These are phyloP conservation scores for Lentinula edodes DNA, from an alignment of 768 basidiomycete genomes.

Conservation along the genomic window DNA sequence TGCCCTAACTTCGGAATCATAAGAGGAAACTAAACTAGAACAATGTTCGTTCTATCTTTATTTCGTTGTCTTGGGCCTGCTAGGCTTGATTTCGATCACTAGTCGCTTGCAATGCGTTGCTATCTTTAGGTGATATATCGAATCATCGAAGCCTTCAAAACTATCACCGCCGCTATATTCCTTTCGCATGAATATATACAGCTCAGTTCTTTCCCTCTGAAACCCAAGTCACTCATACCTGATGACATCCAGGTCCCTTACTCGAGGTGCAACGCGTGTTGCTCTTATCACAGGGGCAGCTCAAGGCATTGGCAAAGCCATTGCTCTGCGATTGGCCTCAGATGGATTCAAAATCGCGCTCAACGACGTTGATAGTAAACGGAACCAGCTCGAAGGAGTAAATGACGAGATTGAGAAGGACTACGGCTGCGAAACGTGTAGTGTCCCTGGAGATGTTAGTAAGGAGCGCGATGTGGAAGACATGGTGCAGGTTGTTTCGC, in stretches of 20 bases:
- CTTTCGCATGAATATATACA: background rate
- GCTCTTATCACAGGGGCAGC: conserved; percentile 29
- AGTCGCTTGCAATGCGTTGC: too few species aligned
- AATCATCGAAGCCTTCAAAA: too few species aligned
- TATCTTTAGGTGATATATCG: too few species aligned
- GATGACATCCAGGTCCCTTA: too few species aligned
- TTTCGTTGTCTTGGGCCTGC: too few species aligned
- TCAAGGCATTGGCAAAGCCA: conserved; percentile 33
- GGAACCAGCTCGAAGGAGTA: background rate
- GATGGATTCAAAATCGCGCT: conserved; percentile 31
- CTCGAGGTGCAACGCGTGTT: background rate
- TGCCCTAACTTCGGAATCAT: too few species aligned
- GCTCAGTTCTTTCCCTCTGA: too few species aligned
- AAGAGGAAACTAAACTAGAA: too few species aligned
- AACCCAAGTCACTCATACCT: too few species aligned
- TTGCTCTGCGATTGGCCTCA: conserved; percentile 29
- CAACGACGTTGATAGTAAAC: conserved; percentile 19
- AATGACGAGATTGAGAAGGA: background rate
- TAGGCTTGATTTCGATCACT: too few species aligned
- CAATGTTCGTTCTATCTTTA: too few species aligned
- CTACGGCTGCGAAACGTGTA: background rate
- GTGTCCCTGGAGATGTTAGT: conserved; percentile 21
- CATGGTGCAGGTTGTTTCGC: conserved; percentile 18
- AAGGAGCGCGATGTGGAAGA: conserved; percentile 26
- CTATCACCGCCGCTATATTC: too few species aligned